phyloP scores from a whole-genome alignment of 169 alveolate genomes.

The Plasmodium inui region DNA sequence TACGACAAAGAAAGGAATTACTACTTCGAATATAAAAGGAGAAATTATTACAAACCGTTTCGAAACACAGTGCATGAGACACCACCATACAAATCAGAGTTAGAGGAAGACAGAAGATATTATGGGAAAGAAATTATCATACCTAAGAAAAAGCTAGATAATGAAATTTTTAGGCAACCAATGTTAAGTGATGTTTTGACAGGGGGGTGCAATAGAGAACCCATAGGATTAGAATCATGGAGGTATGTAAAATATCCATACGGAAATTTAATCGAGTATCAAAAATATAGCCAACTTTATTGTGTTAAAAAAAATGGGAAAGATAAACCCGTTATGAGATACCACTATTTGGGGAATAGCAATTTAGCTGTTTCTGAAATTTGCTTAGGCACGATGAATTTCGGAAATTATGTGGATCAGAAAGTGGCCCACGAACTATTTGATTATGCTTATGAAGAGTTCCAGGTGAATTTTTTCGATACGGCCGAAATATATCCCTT shows the following conservation, averaged over 20 bases:
- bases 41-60: conserved; percentile 78
- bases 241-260: conserved; percentile 62
- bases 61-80: conserved; percentile 51
- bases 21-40: conserved; percentile 76
- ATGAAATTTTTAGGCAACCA: conserved; percentile 86
- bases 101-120: conserved; percentile 63
- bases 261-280: conserved; percentile 74
- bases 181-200: conserved; percentile 85
- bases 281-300: conserved; percentile 66
- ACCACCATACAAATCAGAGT: conserved; percentile 58
- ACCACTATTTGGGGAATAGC: conserved; percentile 79
- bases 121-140: conserved; percentile 69
- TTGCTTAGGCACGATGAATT: conserved; percentile 91
- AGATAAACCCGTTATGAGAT: conserved; percentile 77
- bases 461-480: conserved; percentile 86
- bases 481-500: conserved; percentile 91
- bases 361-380: conserved; percentile 86
- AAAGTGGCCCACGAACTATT: conserved; percentile 81
- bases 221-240: conserved; percentile 75
- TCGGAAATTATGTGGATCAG: conserved; percentile 84
- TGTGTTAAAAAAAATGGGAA: conserved; percentile 69
- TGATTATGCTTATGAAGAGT: conserved; percentile 86
- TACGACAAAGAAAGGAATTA: conserved; percentile 84
- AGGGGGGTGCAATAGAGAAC: conserved; percentile 73
- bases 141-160: conserved; percentile 83